Conservation (phyloP, 2,329 filamentous ascomycete species). For the Penicillium psychrosexuale region DNA sequence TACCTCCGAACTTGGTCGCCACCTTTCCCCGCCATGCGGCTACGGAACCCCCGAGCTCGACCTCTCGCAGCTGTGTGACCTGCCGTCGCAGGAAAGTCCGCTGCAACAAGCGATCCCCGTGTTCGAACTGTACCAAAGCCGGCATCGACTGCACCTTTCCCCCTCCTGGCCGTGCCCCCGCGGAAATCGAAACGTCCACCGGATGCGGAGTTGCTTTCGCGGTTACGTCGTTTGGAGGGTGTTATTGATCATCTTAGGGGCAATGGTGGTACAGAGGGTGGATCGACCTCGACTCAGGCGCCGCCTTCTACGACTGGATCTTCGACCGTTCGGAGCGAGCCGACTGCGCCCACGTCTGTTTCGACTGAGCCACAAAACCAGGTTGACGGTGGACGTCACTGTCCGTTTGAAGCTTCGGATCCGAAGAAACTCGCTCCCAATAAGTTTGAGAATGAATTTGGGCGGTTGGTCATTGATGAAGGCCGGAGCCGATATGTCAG, state of each 20-base stretch:
- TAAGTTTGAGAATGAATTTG: constrained; percentile 45
- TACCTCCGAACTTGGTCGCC: constrained; percentile 8
- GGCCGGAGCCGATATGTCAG: constrained; percentile 61
- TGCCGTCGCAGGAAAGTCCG: constrained; percentile 49
- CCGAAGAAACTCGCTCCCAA: constrained; percentile 19
- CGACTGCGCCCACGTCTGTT: background rate
- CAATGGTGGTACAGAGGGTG: constrained; percentile 26
- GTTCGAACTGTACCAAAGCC: constrained; percentile 48
- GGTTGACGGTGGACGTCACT: background rate
- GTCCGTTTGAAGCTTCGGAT: constrained; percentile 24
- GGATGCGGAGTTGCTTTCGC: constrained; percentile 59
- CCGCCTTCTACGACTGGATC: constrained; percentile 6
- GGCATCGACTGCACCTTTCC: constrained; percentile 62
- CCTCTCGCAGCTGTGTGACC: constrained; percentile 46
- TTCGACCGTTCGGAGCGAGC: constrained; percentile 5
- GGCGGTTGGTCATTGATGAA: constrained; percentile 58
- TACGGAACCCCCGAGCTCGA: constrained; percentile 21
- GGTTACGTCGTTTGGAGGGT: constrained; percentile 57
- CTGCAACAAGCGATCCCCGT: constrained; percentile 49
- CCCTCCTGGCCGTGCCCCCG: constrained; percentile 57
- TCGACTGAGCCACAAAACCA: background rate
- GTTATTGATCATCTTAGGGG: constrained; percentile 59
- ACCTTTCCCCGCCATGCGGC: constrained; percentile 12
- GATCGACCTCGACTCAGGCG: constrained; percentile 17
- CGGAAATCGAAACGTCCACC: constrained; percentile 56